phyloP scores from a whole-genome alignment of 768 basidiomycete species.

The Termitomyces sp. region DNA sequence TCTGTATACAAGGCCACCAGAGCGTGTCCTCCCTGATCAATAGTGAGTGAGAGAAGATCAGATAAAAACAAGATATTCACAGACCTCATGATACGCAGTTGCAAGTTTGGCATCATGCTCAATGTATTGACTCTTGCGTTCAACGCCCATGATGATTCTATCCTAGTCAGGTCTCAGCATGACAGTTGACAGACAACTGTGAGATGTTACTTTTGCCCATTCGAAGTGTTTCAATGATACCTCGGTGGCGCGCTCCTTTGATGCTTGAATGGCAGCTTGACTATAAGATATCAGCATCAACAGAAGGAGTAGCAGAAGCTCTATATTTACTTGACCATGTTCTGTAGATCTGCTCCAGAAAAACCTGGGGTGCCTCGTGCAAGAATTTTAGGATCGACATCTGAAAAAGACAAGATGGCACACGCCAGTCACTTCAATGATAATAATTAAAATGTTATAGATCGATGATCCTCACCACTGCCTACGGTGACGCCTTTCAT shows the following conservation, averaged over 20 bases:
- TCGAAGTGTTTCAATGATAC: constrained; percentile 85
- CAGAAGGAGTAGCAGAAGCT: neutral
- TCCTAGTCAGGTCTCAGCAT: constrained; percentile 39
- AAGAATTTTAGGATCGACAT: constrained; percentile 80
- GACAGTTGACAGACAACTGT: neutral
- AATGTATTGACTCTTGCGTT: constrained; percentile 86
- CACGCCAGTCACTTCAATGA: constrained; percentile 3
- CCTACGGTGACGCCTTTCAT: constrained; percentile 72
- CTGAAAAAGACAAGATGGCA: constrained; percentile 26
- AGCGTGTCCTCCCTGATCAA: constrained; percentile 77
- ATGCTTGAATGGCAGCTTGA: constrained; percentile 92
- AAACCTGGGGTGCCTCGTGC: constrained; percentile 95
- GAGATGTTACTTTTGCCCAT: constrained; percentile 79
- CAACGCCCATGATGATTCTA: constrained; percentile 95
- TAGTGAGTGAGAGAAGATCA: neutral
- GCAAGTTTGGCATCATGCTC: constrained; percentile 80
- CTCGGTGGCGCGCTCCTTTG: constrained; percentile 69
- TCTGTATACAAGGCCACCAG: constrained; percentile 92
- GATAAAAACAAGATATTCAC: neutral
- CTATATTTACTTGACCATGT: constrained; percentile 82
- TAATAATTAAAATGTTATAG: neutral
- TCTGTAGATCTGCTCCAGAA: constrained; percentile 95
- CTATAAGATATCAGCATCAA: constrained; percentile 23
- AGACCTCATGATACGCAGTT: constrained; percentile 94
- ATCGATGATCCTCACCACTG: constrained; percentile 32